A percentile compares a stretch with the other conserved stretches of the same genome.
Conservation (phyloP, 2,329 filamentous ascomycete genomes). For the Spiromastix sp. region DNA sequence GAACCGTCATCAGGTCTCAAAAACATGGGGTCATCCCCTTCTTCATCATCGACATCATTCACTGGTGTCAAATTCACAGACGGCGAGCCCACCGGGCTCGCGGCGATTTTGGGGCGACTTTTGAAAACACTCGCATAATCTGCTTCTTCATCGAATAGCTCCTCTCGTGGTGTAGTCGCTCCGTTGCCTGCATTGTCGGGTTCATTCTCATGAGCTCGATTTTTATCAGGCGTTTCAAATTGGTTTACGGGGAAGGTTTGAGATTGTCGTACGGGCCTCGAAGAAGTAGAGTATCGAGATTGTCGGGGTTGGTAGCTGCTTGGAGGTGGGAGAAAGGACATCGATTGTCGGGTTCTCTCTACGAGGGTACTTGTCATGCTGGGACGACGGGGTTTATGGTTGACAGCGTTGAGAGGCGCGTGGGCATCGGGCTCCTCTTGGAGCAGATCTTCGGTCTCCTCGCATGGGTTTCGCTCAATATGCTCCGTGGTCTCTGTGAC, state of each 20-base stretch:
- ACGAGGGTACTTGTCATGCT: conserved; percentile 48
- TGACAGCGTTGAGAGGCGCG: no score
- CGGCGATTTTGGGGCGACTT: conserved; percentile 68
- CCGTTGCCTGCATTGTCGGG: conserved; percentile 19
- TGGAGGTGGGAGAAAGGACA: conserved; percentile 49
- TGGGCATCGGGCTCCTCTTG: no score
- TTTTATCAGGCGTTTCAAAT: conserved; percentile 42
- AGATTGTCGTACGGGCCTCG: conserved; percentile 26
- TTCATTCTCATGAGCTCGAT: conserved; percentile 8
- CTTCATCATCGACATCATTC: conserved; percentile 4
- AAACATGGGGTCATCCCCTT: conserved; percentile 1
- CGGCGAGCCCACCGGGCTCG: conserved; percentile 52
- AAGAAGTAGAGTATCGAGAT: conserved; percentile 13
- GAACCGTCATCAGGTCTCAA: conserved; percentile 6
- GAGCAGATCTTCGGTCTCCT: no score
- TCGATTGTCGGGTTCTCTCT: conserved; percentile 72
- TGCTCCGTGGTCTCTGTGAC: no score
- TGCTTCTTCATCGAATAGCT: conserved; percentile 58
- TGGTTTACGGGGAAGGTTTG: conserved; percentile 44
- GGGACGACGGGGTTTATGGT: no score
- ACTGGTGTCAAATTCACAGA: conserved; percentile 8
- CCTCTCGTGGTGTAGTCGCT: conserved; percentile 50
- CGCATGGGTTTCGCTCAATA: no score
- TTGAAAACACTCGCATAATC: conserved; percentile 79
- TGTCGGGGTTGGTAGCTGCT: conserved; percentile 14